Evolutionary conservation across 768 basidiomycete genomes (phyloP).

Genomic region (Serpula lacrymans): DNA sequence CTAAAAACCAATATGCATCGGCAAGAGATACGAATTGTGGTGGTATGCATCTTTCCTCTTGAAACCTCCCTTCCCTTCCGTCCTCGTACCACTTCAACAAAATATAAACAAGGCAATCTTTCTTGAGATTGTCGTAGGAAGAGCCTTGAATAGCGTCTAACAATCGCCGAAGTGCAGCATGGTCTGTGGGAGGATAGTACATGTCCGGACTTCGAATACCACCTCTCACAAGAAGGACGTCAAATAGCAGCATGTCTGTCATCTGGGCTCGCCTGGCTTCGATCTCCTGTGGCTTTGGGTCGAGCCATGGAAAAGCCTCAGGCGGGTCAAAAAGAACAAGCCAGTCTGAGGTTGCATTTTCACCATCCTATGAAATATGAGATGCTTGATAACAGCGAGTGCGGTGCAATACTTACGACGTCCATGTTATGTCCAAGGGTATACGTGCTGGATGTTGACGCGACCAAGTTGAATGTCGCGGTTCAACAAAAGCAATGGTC

Average conservation of each 20-base stretch:
- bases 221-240: constrained; percentile 65
- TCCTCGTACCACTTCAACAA: constrained; percentile 78
- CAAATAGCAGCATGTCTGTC: constrained; percentile 66
- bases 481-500: too few species aligned
- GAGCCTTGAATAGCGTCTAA: constrained; percentile 60
- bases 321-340: constrained; percentile 47
- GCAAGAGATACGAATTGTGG: constrained; percentile 73
- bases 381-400: constrained; percentile 2
- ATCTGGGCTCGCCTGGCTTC: constrained; percentile 58
- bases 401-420: constrained; percentile 17
- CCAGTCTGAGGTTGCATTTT: constrained; percentile 16
- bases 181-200: constrained; percentile 67
- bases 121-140: constrained; percentile 71
- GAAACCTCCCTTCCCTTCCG: constrained; percentile 50
- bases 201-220: constrained; percentile 56
- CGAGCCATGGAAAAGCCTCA: constrained; percentile 57
- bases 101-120: constrained; percentile 77
- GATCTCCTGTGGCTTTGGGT: constrained; percentile 52
- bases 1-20: constrained; percentile 85
- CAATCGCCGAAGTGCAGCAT: constrained; percentile 49
- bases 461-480: too few species aligned
- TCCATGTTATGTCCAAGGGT: constrained; percentile 16
- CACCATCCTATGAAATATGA: constrained; percentile 13
- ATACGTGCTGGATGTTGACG: not conserved
- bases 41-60: constrained; percentile 57